Evolutionary conservation across 2,329 filamentous ascomycete species (phyloP).

Genomic region (Colletotrichum eremochloae): DNA sequence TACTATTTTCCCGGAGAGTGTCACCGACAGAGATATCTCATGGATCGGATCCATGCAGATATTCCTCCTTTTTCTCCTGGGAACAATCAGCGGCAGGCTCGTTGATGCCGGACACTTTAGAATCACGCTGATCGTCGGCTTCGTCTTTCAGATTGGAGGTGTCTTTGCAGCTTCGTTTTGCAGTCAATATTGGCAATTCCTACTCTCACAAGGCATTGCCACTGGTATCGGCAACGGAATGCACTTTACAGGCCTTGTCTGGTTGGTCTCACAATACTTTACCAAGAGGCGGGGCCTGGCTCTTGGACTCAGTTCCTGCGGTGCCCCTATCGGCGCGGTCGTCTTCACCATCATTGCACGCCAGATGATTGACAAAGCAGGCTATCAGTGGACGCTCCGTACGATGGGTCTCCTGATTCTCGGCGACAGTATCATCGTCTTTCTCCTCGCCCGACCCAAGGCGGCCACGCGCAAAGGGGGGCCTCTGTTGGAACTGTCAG

Average conservation of each 20-base stretch:
- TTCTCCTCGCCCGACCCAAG: slow-evolving; percentile 29
- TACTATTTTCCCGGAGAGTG: slow-evolving; percentile 45
- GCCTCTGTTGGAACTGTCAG: slow-evolving; percentile 32
- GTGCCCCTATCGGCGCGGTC: slow-evolving; percentile 66
- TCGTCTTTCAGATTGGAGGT: slow-evolving; percentile 55
- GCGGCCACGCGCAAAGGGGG: slow-evolving; percentile 8
- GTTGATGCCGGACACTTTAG: slow-evolving; percentile 60
- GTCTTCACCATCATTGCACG: slow-evolving; percentile 67
- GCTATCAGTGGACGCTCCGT: slow-evolving; percentile 71
- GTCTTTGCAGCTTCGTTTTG: slow-evolving; percentile 60
- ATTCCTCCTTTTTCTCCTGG: slow-evolving; percentile 58
- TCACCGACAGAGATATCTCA: slow-evolving; percentile 55
- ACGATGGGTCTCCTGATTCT: slow-evolving; percentile 77
- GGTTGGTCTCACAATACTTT: slow-evolving; percentile 73
- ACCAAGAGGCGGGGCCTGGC: slow-evolving; percentile 65
- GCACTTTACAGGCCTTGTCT: slow-evolving; percentile 68
- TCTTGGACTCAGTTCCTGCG: slow-evolving; percentile 69
- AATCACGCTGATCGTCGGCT: slow-evolving; percentile 55
- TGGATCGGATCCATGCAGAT: slow-evolving; percentile 63
- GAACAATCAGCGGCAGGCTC: slow-evolving; percentile 58
- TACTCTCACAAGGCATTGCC: slow-evolving; percentile 67
- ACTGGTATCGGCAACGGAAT: slow-evolving; percentile 64
- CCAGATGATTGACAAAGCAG: slow-evolving; percentile 63
- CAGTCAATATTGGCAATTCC: slow-evolving; percentile 61
- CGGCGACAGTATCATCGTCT: slow-evolving; percentile 59